Evolutionary conservation across 1,284 basidiomycete genomes (phyloP).

Genomic region (Papiliotrema nemorosa): DNA sequence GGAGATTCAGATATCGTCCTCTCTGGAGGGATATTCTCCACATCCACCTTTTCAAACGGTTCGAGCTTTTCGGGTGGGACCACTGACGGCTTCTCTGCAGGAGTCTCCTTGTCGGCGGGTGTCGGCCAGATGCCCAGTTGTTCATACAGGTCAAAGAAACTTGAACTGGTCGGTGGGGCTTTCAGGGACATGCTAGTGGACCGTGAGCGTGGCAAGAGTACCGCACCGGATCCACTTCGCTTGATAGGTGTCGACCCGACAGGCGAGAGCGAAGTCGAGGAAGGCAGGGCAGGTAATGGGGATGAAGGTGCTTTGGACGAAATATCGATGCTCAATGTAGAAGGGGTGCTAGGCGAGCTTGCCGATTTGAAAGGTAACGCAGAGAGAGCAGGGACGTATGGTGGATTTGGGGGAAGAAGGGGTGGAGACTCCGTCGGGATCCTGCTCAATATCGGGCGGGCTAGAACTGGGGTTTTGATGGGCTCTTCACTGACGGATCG

Average conservation of each 20-base stretch:
- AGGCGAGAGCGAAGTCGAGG: conserved; percentile 4
- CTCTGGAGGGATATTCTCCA: background rate
- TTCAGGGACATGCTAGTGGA: conserved; percentile 37
- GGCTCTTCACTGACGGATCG: background rate
- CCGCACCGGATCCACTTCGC: conserved; percentile 21
- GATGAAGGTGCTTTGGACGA: conserved; percentile 2
- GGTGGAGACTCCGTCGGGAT: conserved; percentile 19
- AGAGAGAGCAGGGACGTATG: conserved; percentile 21
- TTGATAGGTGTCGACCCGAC: conserved; percentile 4
- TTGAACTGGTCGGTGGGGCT: conserved; percentile 34
- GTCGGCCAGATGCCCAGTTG: conserved; percentile 44
- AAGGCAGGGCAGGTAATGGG: conserved; percentile 13
- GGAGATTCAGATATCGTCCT: conserved; percentile 10
- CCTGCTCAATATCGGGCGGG: conserved; percentile 14
- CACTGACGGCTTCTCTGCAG: conserved; percentile 1
- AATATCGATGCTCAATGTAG: conserved; percentile 1
- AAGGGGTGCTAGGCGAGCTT: conserved; percentile 5
- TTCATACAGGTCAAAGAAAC: conserved; percentile 44
- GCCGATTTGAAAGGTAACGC: conserved; percentile 4
- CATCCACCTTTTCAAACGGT: background rate
- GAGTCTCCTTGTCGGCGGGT: conserved; percentile 13
- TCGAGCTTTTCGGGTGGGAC: conserved; percentile 9
- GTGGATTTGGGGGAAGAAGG: conserved; percentile 32
- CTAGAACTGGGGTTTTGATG: background rate
- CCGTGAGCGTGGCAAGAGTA: conserved; percentile 28